These are phyloP conservation scores for Phytopythium aichiense DNA, from an alignment of 352 stramenopile species.

Conservation along the genomic window DNA sequence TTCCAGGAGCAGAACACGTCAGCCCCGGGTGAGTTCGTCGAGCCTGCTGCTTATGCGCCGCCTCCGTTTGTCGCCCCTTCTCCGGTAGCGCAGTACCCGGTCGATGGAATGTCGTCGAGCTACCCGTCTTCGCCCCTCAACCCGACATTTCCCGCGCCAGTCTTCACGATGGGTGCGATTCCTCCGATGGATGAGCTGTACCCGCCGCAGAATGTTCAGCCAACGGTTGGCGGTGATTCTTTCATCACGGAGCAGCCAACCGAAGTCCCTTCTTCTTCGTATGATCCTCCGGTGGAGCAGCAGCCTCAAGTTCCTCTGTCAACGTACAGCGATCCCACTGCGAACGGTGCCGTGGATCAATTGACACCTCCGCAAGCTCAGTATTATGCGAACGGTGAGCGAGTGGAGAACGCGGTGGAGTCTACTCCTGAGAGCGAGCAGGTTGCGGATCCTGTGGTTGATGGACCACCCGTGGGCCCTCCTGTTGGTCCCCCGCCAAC, in stretches of 20 bases:
- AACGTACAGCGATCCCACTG: neutral
- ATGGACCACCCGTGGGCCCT: neutral
- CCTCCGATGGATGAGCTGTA: constrained; percentile 7
- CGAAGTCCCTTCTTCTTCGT: neutral
- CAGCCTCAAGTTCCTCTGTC: neutral
- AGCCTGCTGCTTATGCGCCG: neutral
- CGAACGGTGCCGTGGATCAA: neutral
- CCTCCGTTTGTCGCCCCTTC: neutral
- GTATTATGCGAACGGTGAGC: neutral
- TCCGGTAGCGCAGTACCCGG: neutral
- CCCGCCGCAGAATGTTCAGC: constrained; percentile 1
- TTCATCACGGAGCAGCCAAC: neutral
- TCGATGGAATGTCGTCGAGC: neutral
- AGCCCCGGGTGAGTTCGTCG: neutral
- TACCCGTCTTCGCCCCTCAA: constrained; percentile 7
- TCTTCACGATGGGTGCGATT: constrained; percentile 7
- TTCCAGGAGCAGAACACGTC: neutral
- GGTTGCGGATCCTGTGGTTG: neutral
- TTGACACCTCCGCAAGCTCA: neutral
- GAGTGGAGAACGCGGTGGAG: neutral
- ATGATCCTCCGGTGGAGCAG: neutral
- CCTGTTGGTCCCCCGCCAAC: neutral
- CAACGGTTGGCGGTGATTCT: neutral
- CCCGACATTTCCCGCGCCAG: constrained; percentile 2
- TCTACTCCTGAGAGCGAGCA: neutral